A percentile compares a stretch with the other conserved stretches of the same genome.
These are phyloP conservation scores for Cladosporium sp. DNA, from an alignment of 2,329 filamentous ascomycete genomes.

Conservation along the genomic window DNA sequence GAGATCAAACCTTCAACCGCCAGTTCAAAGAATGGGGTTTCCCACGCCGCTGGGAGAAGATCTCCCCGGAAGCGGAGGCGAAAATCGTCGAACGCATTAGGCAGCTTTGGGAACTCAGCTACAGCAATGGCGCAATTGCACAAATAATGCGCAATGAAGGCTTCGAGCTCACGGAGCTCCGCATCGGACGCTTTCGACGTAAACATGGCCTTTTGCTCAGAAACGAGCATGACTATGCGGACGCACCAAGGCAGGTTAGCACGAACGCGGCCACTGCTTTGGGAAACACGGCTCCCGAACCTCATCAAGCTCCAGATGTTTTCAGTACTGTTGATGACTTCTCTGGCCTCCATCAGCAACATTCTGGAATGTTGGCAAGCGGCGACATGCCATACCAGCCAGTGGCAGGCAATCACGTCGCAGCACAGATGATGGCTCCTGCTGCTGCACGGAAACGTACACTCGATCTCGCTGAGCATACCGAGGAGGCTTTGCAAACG, in stretches of 20 bases:
- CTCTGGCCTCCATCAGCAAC: neutral
- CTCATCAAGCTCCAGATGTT: neutral
- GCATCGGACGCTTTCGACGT: slow-evolving; percentile 4
- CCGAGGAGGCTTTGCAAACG: slow-evolving; percentile 56
- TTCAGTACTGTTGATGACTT: neutral
- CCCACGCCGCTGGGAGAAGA: slow-evolving; percentile 60
- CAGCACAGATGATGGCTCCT: neutral
- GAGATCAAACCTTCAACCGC: slow-evolving; percentile 20
- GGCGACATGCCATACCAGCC: neutral
- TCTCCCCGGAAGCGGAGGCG: slow-evolving; percentile 66
- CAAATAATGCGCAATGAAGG: slow-evolving; percentile 66
- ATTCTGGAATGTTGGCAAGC: neutral
- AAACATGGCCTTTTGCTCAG: slow-evolving; percentile 8
- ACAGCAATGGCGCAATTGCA: slow-evolving; percentile 69
- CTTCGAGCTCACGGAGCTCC: slow-evolving; percentile 61
- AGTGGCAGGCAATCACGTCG: neutral
- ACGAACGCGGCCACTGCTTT: neutral
- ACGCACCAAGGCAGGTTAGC: slow-evolving; percentile 8
- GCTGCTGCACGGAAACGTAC: neutral
- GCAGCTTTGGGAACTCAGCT: slow-evolving; percentile 74
- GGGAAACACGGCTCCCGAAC: neutral
- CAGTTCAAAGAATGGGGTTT: slow-evolving; percentile 63
- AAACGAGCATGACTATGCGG: slow-evolving; percentile 16
- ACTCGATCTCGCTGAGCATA: slow-evolving; percentile 40
- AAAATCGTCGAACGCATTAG: slow-evolving; percentile 65